Evolutionary conservation across 2,329 filamentous ascomycete genomes (phyloP).

Genomic region (Fusarium ramigenum): DNA sequence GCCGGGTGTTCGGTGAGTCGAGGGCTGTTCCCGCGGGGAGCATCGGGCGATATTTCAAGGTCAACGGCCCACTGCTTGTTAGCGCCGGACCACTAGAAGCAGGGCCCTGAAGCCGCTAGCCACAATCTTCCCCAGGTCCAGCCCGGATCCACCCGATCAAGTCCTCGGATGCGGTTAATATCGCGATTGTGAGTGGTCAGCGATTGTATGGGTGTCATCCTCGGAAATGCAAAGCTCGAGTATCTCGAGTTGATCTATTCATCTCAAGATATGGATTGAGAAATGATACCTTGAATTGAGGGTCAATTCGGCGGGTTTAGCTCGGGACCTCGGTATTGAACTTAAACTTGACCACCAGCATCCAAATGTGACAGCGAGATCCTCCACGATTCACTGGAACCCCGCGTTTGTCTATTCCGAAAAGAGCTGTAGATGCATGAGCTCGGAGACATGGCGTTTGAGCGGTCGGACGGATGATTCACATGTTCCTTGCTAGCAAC

Average conservation of each 20-base stretch:
- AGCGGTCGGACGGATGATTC: constrained; percentile 1
- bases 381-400: not conserved
- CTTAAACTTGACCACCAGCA: not conserved
- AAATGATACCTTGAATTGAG: not conserved
- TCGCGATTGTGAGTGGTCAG: constrained; percentile 17
- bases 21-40: constrained; percentile 20
- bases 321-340: constrained; percentile 20
- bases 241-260: not conserved
- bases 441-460: not conserved
- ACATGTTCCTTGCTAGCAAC: not conserved
- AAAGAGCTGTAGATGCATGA: not conserved
- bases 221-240: not conserved
- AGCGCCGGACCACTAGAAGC: constrained; percentile 33
- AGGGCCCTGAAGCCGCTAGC: constrained; percentile 20
- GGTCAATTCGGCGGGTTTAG: constrained; percentile 7
- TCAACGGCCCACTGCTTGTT: constrained; percentile 29
- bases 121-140: constrained; percentile 28
- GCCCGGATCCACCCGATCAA: constrained; percentile 35
- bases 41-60: constrained; percentile 37
- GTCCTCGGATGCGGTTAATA: constrained; percentile 20
- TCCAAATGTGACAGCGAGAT: not conserved
- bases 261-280: not conserved
- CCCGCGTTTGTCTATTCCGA: constrained; percentile 12
- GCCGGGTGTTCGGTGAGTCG: constrained; percentile 28
- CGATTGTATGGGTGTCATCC: not conserved